Evolutionary conservation across 2,329 filamentous ascomycete species (phyloP), one percentile per base, ranked within the genome.

Genomic region (Fusarium dimerum): DNA sequence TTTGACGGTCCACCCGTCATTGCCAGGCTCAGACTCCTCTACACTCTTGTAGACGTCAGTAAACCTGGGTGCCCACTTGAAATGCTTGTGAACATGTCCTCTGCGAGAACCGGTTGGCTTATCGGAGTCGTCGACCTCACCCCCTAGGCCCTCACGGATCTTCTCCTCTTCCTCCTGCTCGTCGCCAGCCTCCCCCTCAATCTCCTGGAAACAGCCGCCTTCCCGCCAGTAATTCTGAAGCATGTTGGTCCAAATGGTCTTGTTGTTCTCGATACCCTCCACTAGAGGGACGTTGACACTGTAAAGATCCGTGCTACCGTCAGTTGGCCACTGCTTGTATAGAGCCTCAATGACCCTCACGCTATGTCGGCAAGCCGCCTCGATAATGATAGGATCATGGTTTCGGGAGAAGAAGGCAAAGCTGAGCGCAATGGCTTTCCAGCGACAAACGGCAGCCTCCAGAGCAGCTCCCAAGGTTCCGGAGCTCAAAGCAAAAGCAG

Each of bases 51-150:
- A 91, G 3, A 97, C 91, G 71, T 96, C 92, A 34, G 83, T 80
- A 72, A 97, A 94, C 57, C 84, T 84, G 3, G 93, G 94, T 44
- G 89, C 85, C 94, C 94, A 97, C 73, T 93, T 95, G 78, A 97
- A 97, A 72, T 95, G 89, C 70, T 89, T 90, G 71, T 96, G 90
- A 50, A 78, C 81, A 68, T 91, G 86, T 30, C 80, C 75, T 40
- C 73, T 65, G 40, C 52, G 48, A 11, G 47, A 66, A 5, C 50
- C 51, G 39, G 63, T 60, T 60, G 52, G 50, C 6, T 50, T 57
- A 5, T 68, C 68, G 43, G 67, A 61, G 51, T 56, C 74, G 43
- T 72, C 73, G 45, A 76, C 75, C 60, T 76, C 74, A 4, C 76
- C 76, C 18, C 79, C 78, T 50, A 86, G 82, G 17, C 81, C 82